Base-by-base conservation (phyloP, 805 yeast species). In the Candida ipomoeae region DNA sequence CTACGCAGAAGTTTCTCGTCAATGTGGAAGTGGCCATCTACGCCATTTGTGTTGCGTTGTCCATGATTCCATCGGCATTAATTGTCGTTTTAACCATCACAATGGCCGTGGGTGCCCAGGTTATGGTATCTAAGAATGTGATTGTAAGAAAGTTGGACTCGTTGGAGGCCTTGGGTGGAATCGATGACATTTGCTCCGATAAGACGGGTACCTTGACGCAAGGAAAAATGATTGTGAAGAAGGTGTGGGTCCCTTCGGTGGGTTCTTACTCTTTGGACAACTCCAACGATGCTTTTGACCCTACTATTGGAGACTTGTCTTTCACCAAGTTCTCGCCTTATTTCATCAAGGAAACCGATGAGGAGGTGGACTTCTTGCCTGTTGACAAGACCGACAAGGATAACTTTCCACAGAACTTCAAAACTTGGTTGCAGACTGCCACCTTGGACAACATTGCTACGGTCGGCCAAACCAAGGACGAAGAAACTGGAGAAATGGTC, bases 71-170 rank as follows among this genome's bases (percentile, higher is more conserved):
- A 2, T 85, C 90, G 2, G 83, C 91, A 0, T 74, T 86, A 59
- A 84, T 85, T 54, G 94, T 86, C 20, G 94, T 86, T 21, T 75
- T 86, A 53, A 86, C 94, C n/a, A 85, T 87, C 55, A 86, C 92
- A 1, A 86, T 87, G 91, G 89, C 92, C 1, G 84, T 84, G 58
- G 86, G 95, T 54, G 83, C 96, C 55, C 81, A 82, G 59, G 82
- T 79, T 37, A 82, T 89, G 83, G 83, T 82, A n/a, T 64, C 73
- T 37, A 78, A 83, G 62, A 73, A 84, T 58, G 94, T 87, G 33
- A 82, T 86, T 66, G 88, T 87, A 6, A 75, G 92, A 59, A 87
- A 84, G 58, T 73, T 86, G 54, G 92, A 86, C 63, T 84, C 92
- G 1, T 74, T 86, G 44, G 94, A 86, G 62, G 89, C 88, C 38